phyloP scores from a whole-genome alignment of 164 flowering plant species.

The Euptelea pleiosperma region DNA sequence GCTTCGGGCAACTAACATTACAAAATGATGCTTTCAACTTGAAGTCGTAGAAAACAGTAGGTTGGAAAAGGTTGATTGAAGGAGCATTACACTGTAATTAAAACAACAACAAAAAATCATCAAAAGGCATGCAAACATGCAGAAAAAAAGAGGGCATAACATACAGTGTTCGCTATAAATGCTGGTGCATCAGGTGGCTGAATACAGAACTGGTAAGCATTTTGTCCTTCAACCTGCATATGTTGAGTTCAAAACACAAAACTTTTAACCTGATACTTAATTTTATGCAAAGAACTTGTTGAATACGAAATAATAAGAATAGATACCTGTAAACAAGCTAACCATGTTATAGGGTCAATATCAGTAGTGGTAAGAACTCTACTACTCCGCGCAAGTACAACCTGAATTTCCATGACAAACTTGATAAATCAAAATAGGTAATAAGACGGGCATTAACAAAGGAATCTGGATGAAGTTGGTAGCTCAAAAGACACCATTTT shows the following conservation, averaged over 20 bases:
- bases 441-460: neutral
- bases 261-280: neutral
- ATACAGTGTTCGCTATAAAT: conserved; percentile 91
- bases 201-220: conserved; percentile 86
- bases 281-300: neutral
- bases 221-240: conserved; percentile 67
- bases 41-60: no score
- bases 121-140: neutral
- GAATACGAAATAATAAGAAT: neutral
- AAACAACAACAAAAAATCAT: neutral
- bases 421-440: conserved; percentile 6
- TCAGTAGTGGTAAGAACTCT: conserved; percentile 51
- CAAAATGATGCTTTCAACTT: no score
- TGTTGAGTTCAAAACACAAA: neutral
- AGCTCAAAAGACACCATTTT: neutral
- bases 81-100: no score
- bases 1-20: no score
- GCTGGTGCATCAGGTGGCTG: conserved; percentile 91
- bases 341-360: conserved; percentile 73
- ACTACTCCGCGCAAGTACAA: conserved; percentile 92
- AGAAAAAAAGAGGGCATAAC: conserved; percentile 17
- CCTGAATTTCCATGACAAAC: conserved; percentile 41
- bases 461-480: neutral
- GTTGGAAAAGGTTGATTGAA: no score
- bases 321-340: conserved; percentile 75